These are phyloP conservation scores for Cryptosporidium canis DNA, from an alignment of 169 alveolate genomes.

Conservation along the genomic window DNA sequence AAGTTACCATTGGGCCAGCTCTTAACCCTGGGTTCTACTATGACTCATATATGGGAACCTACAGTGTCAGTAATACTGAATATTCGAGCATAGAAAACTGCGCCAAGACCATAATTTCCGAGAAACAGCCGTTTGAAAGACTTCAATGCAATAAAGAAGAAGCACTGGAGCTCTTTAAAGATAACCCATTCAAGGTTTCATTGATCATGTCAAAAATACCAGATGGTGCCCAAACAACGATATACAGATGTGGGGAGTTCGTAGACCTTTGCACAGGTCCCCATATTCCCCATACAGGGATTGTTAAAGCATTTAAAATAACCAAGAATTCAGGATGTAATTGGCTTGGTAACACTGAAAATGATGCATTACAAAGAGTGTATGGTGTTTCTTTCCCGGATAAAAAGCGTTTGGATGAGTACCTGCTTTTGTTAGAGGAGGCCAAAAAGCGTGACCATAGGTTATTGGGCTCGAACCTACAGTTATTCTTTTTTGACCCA, in stretches of 20 bases:
- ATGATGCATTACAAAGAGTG: slow-evolving; percentile 97
- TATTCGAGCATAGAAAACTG: slow-evolving; percentile 74
- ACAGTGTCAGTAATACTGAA: slow-evolving; percentile 42
- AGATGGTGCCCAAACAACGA: slow-evolving; percentile 93
- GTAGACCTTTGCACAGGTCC: slow-evolving; percentile 99
- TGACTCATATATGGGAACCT: slow-evolving; percentile 95
- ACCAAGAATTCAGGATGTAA: slow-evolving; percentile 97
- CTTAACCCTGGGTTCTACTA: slow-evolving; percentile 95
- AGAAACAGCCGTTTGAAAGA: slow-evolving; percentile 93
- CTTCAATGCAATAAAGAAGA: slow-evolving; percentile 94
- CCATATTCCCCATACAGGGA: slow-evolving; percentile 95
- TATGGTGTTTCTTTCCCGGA: slow-evolving; percentile 98
- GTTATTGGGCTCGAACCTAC: slow-evolving; percentile 90
- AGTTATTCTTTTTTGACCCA: slow-evolving; percentile 95
- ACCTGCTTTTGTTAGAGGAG: slow-evolving; percentile 92
- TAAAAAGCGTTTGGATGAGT: slow-evolving; percentile 92
- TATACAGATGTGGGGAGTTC: slow-evolving; percentile 96
- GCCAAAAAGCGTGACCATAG: slow-evolving; percentile 99
- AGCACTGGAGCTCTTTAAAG: slow-evolving; percentile 94
- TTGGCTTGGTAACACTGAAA: slow-evolving; percentile 95
- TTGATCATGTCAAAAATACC: slow-evolving; percentile 95
- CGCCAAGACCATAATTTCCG: slow-evolving; percentile 83
- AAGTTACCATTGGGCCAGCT: slow-evolving; percentile 94
- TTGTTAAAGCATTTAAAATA: slow-evolving; percentile 93
- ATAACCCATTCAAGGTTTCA: slow-evolving; percentile 97